Conservation (phyloP, 176 grass and related monocot genomes). For the Guadua angustifolia region DNA sequence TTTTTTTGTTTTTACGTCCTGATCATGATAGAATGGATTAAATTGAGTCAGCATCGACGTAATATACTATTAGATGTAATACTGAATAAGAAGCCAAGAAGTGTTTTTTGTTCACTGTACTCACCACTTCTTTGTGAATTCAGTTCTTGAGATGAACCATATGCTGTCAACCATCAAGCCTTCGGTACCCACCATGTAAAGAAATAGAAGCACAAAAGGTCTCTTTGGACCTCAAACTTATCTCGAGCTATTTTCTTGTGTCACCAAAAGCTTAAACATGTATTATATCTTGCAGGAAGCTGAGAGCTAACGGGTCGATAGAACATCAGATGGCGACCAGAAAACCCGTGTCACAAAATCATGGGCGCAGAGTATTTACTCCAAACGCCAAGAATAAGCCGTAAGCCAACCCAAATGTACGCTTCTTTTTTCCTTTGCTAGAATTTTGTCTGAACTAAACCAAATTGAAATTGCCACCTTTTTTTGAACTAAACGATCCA, state of each 20-base stretch:
- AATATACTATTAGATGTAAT: background rate
- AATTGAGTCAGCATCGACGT: background rate
- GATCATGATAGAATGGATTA: background rate
- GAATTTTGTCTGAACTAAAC: background rate
- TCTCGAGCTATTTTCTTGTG: conserved; percentile 6
- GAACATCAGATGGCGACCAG: conserved; percentile 53
- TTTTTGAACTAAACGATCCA: no score
- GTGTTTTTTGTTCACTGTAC: conserved; percentile 25
- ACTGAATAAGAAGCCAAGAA: conserved; percentile 4
- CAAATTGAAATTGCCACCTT: background rate
- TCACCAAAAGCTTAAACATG: background rate
- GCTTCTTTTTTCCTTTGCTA: conserved; percentile 3
- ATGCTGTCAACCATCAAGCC: conserved; percentile 89
- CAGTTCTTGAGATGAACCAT: conserved; percentile 95
- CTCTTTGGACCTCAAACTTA: conserved; percentile 20
- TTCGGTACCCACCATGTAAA: conserved; percentile 90
- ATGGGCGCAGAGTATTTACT: conserved; percentile 65
- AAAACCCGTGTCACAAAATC: conserved; percentile 52
- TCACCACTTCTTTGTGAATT: conserved; percentile 43
- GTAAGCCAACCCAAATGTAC: conserved; percentile 55
- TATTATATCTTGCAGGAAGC: conserved; percentile 57
- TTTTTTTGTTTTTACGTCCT: no score
- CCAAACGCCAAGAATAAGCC: conserved; percentile 55
- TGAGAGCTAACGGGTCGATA: conserved; percentile 55
- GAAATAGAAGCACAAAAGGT: conserved; percentile 89